Evolutionary conservation across 768 basidiomycete genomes (phyloP), one percentile per base, ranked within the genome.

Genomic region (Boletus rufocinnamomeus): DNA sequence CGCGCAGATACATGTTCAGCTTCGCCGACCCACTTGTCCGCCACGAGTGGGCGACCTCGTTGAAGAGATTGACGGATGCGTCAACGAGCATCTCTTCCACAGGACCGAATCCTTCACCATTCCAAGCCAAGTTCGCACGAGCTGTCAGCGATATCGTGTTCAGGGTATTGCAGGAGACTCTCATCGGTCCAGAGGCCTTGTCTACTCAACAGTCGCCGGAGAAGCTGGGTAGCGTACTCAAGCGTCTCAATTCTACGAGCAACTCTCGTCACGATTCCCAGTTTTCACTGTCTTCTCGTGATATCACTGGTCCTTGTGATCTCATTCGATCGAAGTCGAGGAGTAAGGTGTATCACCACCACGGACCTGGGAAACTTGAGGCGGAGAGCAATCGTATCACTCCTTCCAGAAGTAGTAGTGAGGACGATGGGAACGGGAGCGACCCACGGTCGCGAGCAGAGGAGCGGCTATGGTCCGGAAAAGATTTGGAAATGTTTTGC

Each of bases 1-100:
- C 89, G 73, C 83, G 94, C 63, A 86, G 88, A 67, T 98, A 98
- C 76, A 94, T 97, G 87, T 98, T 97, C 79, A 94, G 91, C 61
- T 86, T 97, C 44, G 85, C 89, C 51, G 92, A 94, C 66, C 82
- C 88, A 1, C 78, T 89, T 40, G 81, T 90, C 19, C 84, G 87
- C 21, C 82, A 88, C 59, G 84, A 87, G 59, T 93, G 91, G 91
- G 80, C 80, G 1, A 80, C 83, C 5, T 85, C 83, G 28, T 73
- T 93, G 60, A 83, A 83, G 67, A 83, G 83, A 56, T 83, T 89
- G 63, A 85, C 89, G 51, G 88, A 88, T 50, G 77, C 76, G 27
- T 77, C 80, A 19, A 65, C 64, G 27, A 71, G 61, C 35, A 56
- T 64, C 23, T 30, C 50, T 25, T 58, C 63, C 25, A 65, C 71